Evolutionary conservation across 1,139 yeast genomes (phyloP).

Genomic region (Diutina siamensis): DNA sequence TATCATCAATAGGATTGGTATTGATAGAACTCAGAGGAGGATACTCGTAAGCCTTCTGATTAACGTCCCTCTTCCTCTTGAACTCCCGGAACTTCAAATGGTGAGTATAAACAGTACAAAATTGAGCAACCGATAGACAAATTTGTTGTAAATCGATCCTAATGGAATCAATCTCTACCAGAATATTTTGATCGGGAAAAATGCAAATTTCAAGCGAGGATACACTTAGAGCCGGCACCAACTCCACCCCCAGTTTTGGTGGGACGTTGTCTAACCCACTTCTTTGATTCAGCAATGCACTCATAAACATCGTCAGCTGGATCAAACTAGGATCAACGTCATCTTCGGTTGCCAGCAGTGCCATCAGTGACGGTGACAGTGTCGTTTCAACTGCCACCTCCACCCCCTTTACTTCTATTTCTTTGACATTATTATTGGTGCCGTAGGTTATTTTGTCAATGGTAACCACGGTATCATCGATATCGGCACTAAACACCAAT

Average conservation of each 20-base stretch:
- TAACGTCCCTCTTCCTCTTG: constrained; percentile 1
- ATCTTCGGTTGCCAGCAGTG: background rate
- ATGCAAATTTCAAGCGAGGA: background rate
- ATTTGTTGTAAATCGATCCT: background rate
- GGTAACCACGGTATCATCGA: constrained; percentile 31
- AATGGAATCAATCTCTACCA: background rate
- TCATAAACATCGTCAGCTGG: constrained; percentile 5
- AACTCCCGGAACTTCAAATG: constrained; percentile 3
- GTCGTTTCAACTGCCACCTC: constrained; percentile 11
- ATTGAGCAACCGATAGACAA: background rate
- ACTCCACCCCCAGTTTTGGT: background rate
- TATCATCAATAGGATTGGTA: background rate
- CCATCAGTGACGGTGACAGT: background rate
- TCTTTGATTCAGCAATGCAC: constrained; percentile 1
- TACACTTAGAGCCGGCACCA: background rate
- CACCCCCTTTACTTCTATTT: constrained; percentile 27
- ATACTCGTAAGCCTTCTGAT: constrained; percentile 1
- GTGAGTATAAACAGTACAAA: constrained; percentile 2
- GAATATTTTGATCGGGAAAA: background rate
- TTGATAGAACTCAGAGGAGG: background rate
- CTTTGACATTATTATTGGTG: constrained; percentile 38
- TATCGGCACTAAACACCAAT: constrained; percentile 31
- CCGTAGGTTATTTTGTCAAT: constrained; percentile 29
- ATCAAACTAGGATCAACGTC: constrained; percentile 1
- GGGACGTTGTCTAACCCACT: background rate